Evolutionary conservation across 805 yeast genomes (phyloP), one percentile per base, ranked within the genome.

Genomic region (Suhomyces sp.): DNA sequence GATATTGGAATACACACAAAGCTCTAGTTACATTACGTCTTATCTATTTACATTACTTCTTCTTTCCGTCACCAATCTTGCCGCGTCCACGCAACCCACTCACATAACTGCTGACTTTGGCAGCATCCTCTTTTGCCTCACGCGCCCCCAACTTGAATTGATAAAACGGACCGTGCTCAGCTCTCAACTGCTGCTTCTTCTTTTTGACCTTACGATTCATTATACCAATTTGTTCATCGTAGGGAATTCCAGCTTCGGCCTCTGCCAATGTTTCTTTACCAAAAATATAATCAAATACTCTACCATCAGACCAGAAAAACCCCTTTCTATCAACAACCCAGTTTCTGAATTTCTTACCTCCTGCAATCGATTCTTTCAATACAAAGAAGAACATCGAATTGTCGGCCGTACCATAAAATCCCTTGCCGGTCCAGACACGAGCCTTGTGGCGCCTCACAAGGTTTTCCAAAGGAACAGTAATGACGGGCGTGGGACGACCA

Each of bases 301-400:
- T 76, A 13, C 96, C 96, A 66, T 89, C 96, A 31, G 94, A 92
- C 96, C 96, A 89, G 71, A 87, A 89, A 76, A 90, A 89, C 10
- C 96, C 96, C 60, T 83, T 85, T 57, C 96, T 76, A 64, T 89
- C 96, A 17, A 88, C 86, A 15, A 86, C 71, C 89, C 92, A 89
- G 21, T 88, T 89, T 39, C 81, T 73, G 52, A 73, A 69, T 40
- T 63, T 67, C 22, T 58, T 63, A 3, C 57, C 55, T n/a, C 56
- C 58, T 12, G 54, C 51, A 19, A 79, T 78, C 20, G 72, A 67
- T 60, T 88, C 93, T 65, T 81, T 83, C 57, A 89, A 67, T 45
- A 86, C 80, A 62, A 88, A 86, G 76, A 86, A 84, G 66, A 89
- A 89, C 48, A 87, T 78, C 2, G 87, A 75, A 45, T 83, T 80